Percentiles rank a stretch among this genome's conserved stretches.
Evolutionary conservation across 2,329 filamentous ascomycete species (phyloP).

Genomic region (Clonostachys chloroleuca): DNA sequence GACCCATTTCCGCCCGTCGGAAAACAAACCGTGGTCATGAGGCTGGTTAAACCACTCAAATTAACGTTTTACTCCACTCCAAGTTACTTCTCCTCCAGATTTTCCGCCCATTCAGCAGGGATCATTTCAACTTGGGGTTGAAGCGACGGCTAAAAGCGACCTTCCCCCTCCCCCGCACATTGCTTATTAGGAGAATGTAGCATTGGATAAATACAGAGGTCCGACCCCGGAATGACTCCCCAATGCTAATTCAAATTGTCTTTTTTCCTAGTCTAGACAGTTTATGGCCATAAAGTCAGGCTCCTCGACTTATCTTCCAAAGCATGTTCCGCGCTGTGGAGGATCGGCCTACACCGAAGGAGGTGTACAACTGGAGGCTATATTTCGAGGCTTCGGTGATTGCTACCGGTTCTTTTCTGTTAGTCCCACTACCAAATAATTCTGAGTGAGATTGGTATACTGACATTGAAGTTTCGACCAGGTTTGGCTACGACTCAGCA

Average conservation of each 20-base stretch:
- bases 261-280: not conserved
- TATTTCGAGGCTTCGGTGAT: constrained; percentile 43
- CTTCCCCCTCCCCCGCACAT: not conserved
- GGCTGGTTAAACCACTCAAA: too few species aligned
- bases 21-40: too few species aligned
- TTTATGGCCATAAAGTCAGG: not conserved
- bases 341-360: constrained; percentile 49
- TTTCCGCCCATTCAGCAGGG: too few species aligned
- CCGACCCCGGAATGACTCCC: too few species aligned
- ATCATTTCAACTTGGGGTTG: too few species aligned
- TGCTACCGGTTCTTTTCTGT: constrained; percentile 38
- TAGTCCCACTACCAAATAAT: constrained; percentile 4
- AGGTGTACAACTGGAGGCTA: constrained; percentile 49
- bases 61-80: too few species aligned
- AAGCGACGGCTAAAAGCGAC: not conserved
- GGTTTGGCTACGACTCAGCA: constrained; percentile 48
- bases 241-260: not conserved
- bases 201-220: too few species aligned
- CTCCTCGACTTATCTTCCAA: too few species aligned
- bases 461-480: constrained; percentile 9
- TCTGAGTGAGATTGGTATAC: not conserved
- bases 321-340: constrained; percentile 36
- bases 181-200: not conserved
- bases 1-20: too few species aligned
- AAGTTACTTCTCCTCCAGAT: too few species aligned